Conservation (phyloP, 768 basidiomycete species). For the Suillus cothurnatus region DNA sequence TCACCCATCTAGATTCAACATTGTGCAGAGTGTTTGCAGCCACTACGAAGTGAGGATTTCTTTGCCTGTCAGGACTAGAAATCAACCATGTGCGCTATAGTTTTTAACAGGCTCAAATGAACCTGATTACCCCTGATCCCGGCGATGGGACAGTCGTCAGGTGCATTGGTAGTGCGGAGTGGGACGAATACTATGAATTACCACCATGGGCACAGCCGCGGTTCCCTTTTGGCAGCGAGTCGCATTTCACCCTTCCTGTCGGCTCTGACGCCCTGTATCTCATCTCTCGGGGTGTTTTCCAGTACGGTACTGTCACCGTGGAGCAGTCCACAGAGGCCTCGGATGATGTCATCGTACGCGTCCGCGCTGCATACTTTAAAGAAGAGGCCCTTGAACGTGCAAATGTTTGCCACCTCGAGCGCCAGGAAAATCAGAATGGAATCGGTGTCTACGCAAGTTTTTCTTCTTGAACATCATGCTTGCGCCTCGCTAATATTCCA, state of each 20-base stretch:
- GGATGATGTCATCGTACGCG: slow-evolving; percentile 26
- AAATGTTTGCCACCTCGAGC: slow-evolving; percentile 34
- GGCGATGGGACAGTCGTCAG: slow-evolving; percentile 21
- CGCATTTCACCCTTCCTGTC: slow-evolving; percentile 33
- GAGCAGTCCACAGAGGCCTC: slow-evolving; percentile 17
- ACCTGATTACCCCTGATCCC: slow-evolving; percentile 5
- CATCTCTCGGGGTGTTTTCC: slow-evolving; percentile 34
- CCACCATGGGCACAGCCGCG: slow-evolving; percentile 23
- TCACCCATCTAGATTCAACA: neutral
- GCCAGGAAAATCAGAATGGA: slow-evolving; percentile 29
- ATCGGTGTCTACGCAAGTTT: slow-evolving; percentile 41
- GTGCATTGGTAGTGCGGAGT: slow-evolving; percentile 15
- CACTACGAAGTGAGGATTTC: slow-evolving; percentile 6
- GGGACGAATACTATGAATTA: slow-evolving; percentile 15
- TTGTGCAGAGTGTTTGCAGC: slow-evolving; percentile 2
- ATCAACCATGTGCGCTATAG: slow-evolving; percentile 15
- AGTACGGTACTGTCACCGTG: slow-evolving; percentile 23
- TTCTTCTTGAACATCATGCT: neutral
- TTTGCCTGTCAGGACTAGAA: no score
- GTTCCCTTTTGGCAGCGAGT: slow-evolving; percentile 20
- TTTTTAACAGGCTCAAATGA: neutral
- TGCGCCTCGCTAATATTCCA: neutral
- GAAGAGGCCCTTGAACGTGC: slow-evolving; percentile 27
- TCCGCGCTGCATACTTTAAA: slow-evolving; percentile 33
- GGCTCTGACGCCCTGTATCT: slow-evolving; percentile 34